phyloP scores from a whole-genome alignment of 2,329 filamentous ascomycete species.

The Penicillium occitanis region DNA sequence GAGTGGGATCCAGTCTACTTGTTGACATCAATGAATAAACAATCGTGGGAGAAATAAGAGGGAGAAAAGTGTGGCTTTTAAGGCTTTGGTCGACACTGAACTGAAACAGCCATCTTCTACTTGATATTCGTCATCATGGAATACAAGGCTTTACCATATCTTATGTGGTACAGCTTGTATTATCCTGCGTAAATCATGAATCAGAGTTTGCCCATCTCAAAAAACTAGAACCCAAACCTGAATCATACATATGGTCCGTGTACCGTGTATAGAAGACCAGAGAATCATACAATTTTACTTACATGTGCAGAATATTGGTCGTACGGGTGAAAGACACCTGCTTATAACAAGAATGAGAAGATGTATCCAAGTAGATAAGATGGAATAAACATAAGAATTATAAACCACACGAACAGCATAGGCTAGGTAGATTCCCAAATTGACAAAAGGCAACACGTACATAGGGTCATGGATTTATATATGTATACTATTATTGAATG shows the following conservation, averaged over 20 bases:
- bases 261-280: not conserved
- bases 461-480: not conserved
- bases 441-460: not conserved
- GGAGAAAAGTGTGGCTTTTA: not conserved
- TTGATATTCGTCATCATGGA: not conserved
- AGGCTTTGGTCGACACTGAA: not conserved
- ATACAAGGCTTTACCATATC: not conserved
- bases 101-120: not conserved
- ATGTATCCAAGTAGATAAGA: not conserved
- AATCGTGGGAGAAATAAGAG: not conserved
- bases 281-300: not conserved
- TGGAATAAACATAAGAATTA: not conserved
- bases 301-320: not conserved
- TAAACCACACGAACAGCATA: not conserved
- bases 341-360: not conserved
- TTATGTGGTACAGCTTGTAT: not conserved
- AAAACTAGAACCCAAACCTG: not conserved
- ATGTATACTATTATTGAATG: not conserved
- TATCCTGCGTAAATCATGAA: not conserved
- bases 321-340: not conserved
- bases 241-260: not conserved
- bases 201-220: not conserved
- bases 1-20: not conserved
- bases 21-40: not conserved
- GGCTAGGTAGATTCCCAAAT: not conserved